Base-by-base conservation (phyloP, 1,284 basidiomycete species). In the Leccinum colubrinum region DNA sequence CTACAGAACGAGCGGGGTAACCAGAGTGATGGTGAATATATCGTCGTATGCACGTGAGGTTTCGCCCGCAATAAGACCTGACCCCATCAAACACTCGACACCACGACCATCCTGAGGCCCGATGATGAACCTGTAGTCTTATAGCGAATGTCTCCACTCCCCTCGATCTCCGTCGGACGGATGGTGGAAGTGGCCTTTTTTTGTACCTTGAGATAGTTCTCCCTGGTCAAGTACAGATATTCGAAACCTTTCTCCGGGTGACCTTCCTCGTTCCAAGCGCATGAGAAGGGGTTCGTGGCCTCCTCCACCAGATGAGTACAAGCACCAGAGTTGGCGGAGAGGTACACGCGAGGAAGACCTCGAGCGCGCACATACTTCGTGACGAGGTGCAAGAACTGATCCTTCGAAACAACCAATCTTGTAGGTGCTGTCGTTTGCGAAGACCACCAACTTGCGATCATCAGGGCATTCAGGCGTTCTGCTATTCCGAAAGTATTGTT, bases 341-440 rank as follows among this genome's bases (percentile, higher is more conserved):
- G 87, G 78, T 99, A 99, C 69, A 99, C 91, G 55, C 97, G 91
- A 59, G 97, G 97, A 35, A 97, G 78, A 60, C 97, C 96, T 43
- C 86, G 86, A 60, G 88, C 80, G 58, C 96, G 93, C 55, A 97
- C 97, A 70, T 97, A 94, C 74, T 96, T 90, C 6, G 96, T 96
- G 54, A 94, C 96, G 64, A 93, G 90, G 79, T 88, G 96, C 82
- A 99, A 99, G 87, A 93, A 98, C 65, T 94, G 90, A 78, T 99
- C 97, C 77, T 99, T 97, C 97, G 75, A 99, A 99, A 11, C 97
- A 98, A 67, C 97, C 97, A 65, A 98, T 98, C 80, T 95, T 97
- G 83, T 88, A 97, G 20, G 97, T 99, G 78, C 99, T 99, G 73
- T 99, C 97, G 80, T 99, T 99, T 62, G 97, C 95, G 65, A 99